phyloP scores from a whole-genome alignment of 495 filamentous ascomycete species.

The Trichoderma reesei region DNA sequence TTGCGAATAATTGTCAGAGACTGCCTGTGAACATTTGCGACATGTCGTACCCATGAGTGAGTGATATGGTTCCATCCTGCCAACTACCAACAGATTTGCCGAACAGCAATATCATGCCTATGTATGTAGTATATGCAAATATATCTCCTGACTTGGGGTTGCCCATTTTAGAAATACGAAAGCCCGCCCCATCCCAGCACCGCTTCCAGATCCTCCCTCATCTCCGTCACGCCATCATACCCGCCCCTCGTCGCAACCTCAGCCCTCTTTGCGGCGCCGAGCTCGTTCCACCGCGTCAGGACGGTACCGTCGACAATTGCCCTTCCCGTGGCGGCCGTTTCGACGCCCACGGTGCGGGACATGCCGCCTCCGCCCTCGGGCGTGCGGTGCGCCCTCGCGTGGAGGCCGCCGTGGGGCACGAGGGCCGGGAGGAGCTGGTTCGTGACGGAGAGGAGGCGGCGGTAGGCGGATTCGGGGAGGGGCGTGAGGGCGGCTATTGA shows the following conservation, averaged over 20 bases:
- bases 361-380: conserved; percentile 15
- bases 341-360: conserved; percentile 28
- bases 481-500: conserved; percentile 66
- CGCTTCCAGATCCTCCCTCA: conserved; percentile 30
- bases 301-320: conserved; percentile 41
- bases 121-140: no score
- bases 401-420: conserved; percentile 67
- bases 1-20: no score
- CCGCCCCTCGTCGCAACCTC: conserved; percentile 63
- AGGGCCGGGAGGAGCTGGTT: conserved; percentile 67
- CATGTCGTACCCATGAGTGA: no score
- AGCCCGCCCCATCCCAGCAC: conserved; percentile 27
- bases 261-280: conserved; percentile 53
- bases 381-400: conserved; percentile 66
- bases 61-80: no score
- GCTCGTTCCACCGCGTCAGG: conserved; percentile 54
- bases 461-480: conserved; percentile 70
- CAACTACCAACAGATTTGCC: no score
- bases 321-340: conserved; percentile 36
- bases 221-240: conserved; percentile 47
- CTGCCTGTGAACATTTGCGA: no score
- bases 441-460: conserved; percentile 71
- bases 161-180: conserved; percentile 22
- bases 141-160: no score
- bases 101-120: no score